phyloP scores from a whole-genome alignment of 2,329 filamentous ascomycete species.

The Fonsecaea multimorphosa region DNA sequence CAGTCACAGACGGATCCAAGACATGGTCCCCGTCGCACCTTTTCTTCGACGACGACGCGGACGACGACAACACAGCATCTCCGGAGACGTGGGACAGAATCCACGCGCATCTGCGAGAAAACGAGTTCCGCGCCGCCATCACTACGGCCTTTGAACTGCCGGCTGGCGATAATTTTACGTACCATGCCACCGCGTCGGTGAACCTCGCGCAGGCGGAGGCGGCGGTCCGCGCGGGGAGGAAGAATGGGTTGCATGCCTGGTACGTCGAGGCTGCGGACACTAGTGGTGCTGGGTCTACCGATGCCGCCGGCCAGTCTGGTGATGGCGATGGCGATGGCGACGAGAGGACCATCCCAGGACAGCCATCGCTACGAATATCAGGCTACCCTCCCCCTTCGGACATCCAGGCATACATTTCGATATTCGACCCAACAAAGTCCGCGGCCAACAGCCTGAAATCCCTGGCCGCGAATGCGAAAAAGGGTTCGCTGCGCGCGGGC shows the following conservation, averaged over 20 bases:
- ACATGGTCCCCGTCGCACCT: constrained; percentile 56
- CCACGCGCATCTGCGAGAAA: constrained; percentile 45
- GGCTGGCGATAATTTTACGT: constrained; percentile 55
- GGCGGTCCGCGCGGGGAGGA: constrained; percentile 55
- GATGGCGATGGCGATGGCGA: constrained; percentile 8
- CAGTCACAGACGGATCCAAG: constrained; percentile 47
- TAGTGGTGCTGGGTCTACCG: neutral
- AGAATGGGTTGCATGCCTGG: constrained; percentile 59
- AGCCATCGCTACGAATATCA: constrained; percentile 40
- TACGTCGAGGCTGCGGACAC: constrained; percentile 44
- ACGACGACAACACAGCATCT: constrained; percentile 41
- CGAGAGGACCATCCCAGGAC: constrained; percentile 9
- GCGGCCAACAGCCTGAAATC: constrained; percentile 68
- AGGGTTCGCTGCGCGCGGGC: constrained; percentile 64
- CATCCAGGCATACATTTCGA: constrained; percentile 68
- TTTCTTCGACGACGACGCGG: constrained; percentile 41
- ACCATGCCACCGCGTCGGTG: constrained; percentile 58
- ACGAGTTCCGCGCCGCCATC: constrained; percentile 56
- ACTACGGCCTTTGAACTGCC: constrained; percentile 56
- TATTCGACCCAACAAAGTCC: constrained; percentile 67
- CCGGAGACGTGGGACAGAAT: constrained; percentile 45
- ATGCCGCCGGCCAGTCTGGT: neutral
- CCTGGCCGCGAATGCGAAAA: constrained; percentile 69
- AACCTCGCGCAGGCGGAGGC: constrained; percentile 58
- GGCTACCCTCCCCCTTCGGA: constrained; percentile 62